Conservation (phyloP, 192 early-diverging fungal genomes). For the Linnemannia schmuckeri region DNA sequence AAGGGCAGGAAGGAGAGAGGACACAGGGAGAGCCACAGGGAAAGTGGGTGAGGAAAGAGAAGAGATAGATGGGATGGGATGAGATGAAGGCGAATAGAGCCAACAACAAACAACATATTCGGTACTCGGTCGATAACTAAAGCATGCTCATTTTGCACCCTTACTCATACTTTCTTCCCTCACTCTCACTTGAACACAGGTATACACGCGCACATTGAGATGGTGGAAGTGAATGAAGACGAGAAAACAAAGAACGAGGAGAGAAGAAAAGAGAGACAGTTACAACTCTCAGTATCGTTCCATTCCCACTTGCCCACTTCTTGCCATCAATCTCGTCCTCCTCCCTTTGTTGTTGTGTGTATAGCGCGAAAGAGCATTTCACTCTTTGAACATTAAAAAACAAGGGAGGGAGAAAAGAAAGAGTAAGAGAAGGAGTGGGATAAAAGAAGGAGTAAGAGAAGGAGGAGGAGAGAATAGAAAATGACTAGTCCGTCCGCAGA, state of each 20-base stretch:
- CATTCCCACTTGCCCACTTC: not conserved
- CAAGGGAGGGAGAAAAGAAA: not conserved
- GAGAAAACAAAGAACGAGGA: no score
- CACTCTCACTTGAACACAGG: not conserved
- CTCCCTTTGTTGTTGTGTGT: not conserved
- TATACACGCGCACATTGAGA: no score
- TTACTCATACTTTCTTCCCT: not conserved
- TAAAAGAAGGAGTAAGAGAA: not conserved
- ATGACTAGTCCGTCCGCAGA: not conserved
- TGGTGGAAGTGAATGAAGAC: no score
- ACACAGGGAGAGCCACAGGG: not conserved
- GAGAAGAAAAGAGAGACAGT: no score
- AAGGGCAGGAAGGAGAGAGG: not conserved
- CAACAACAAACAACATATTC: not conserved
- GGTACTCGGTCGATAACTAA: not conserved
- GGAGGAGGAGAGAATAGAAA: not conserved
- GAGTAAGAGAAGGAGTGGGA: not conserved
- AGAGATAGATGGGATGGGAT: not conserved
- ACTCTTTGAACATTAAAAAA: not conserved
- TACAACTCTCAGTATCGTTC: not conserved
- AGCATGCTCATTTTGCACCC: not conserved
- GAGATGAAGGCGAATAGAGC: not conserved
- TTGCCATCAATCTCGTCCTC: not conserved
- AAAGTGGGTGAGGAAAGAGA: not conserved
- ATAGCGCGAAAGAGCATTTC: slow-evolving; percentile 14